phyloP scores from a whole-genome alignment of 208 protist genomes.

The Leishmania gerbilli region DNA sequence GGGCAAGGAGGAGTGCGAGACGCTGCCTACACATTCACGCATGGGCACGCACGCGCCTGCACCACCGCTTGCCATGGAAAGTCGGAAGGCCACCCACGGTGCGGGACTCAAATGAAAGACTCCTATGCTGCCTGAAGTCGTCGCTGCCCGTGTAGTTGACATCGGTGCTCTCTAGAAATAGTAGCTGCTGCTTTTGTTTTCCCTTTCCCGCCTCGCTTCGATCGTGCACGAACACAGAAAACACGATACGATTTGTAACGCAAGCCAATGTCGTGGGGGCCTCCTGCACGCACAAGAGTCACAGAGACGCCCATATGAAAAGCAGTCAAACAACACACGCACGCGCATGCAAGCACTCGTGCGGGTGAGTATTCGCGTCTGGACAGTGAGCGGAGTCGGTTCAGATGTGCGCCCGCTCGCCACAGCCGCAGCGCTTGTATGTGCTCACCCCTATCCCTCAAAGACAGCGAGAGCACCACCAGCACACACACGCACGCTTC shows the following conservation, averaged over 20 bases:
- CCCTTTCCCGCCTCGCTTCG: not conserved
- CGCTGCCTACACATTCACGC: not conserved
- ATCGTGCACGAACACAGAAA: not conserved
- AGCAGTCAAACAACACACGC: not conserved
- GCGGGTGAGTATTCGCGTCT: not conserved
- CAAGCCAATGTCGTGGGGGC: not conserved
- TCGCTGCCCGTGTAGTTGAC: not conserved
- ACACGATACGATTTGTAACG: not conserved
- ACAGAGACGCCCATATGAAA: not conserved
- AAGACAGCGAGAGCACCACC: not conserved
- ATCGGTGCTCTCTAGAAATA: not conserved
- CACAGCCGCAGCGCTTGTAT: not conserved
- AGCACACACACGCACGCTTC: not conserved
- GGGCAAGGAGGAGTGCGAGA: not conserved
- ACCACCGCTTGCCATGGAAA: not conserved
- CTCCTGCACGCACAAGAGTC: not conserved
- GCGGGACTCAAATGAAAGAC: not conserved
- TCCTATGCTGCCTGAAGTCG: not conserved
- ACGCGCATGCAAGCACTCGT: not conserved
- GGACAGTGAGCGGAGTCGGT: not conserved
- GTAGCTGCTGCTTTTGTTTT: not conserved
- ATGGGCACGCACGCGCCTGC: not conserved
- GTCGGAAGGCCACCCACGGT: not conserved
- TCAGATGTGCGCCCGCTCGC: not conserved
- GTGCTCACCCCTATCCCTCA: not conserved